These are phyloP conservation scores for Trametes meyenii DNA, from an alignment of 768 basidiomycete genomes.

Conservation along the genomic window DNA sequence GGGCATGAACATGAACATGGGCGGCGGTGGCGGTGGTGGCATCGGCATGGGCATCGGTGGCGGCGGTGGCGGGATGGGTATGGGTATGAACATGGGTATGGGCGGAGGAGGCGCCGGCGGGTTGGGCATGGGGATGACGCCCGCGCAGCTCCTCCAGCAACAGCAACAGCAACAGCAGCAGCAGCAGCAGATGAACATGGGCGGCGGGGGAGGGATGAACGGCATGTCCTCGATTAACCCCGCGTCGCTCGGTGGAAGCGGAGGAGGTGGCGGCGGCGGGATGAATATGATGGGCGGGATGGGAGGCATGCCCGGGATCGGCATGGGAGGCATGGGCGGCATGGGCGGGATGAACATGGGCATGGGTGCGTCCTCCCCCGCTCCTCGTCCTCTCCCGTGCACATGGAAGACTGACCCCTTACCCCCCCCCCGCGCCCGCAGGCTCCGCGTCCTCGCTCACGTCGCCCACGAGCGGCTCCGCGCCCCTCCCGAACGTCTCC, in stretches of 20 bases:
- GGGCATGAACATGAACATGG: slow-evolving; percentile 22
- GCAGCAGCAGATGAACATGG: slow-evolving; percentile 28
- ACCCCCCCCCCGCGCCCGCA: too few relatives aligned
- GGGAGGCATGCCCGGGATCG: slow-evolving; percentile 28
- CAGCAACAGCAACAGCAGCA: slow-evolving; percentile 13
- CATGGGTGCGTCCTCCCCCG: slow-evolving; percentile 6
- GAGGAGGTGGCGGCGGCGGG: slow-evolving; percentile 13
- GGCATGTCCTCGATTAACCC: slow-evolving; percentile 29
- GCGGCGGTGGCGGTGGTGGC: slow-evolving; percentile 21
- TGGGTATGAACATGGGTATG: slow-evolving; percentile 20
- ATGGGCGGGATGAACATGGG: slow-evolving; percentile 18
- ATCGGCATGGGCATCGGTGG: slow-evolving; percentile 24
- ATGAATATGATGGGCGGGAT: slow-evolving; percentile 18
- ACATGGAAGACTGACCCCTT: neutral
- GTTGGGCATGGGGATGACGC: slow-evolving; percentile 26
- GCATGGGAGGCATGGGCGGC: slow-evolving; percentile 26
- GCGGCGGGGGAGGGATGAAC: neutral
- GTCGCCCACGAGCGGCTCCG: slow-evolving; percentile 14
- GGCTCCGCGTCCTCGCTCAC: slow-evolving; percentile 3
- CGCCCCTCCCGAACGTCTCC: slow-evolving; percentile 15
- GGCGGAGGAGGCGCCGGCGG: slow-evolving; percentile 5
- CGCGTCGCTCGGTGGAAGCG: slow-evolving; percentile 22
- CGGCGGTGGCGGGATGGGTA: slow-evolving; percentile 19
- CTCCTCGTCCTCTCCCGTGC: neutral
- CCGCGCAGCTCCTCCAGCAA: slow-evolving; percentile 8